A percentile compares a stretch with the other conserved stretches of the same genome.
phyloP scores from a whole-genome alignment of 352 stramenopile species.

The Pythium folliculosum region DNA sequence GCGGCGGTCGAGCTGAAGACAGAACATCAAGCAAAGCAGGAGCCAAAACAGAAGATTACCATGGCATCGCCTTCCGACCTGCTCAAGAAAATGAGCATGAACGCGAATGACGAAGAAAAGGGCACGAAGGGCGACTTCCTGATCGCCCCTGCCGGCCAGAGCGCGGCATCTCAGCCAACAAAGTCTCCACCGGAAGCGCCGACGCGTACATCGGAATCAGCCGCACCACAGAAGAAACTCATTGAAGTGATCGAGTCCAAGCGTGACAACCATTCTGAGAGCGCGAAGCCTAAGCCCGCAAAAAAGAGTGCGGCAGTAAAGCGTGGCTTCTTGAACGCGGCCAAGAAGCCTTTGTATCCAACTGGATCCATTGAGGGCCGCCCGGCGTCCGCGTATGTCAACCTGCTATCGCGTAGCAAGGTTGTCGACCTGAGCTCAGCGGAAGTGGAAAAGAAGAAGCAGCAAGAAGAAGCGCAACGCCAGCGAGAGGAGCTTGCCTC shows the following conservation, averaged over 20 bases:
- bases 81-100: constrained; percentile 51
- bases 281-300: constrained; percentile 11
- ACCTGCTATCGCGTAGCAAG: constrained; percentile 78
- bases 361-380: constrained; percentile 66
- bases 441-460: constrained; percentile 40
- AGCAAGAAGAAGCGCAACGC: constrained; percentile 27
- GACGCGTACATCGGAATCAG: constrained; percentile 5
- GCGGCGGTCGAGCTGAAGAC: neutral
- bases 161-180: neutral
- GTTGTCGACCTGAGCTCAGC: constrained; percentile 67
- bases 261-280: neutral
- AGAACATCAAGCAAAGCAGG: neutral
- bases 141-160: constrained; percentile 19
- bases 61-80: constrained; percentile 56
- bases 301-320: constrained; percentile 55
- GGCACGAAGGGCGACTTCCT: constrained; percentile 10
- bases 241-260: constrained; percentile 50
- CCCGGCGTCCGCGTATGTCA: constrained; percentile 74
- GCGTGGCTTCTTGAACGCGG: constrained; percentile 74
- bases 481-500: neutral
- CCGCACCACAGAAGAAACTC: constrained; percentile 32
- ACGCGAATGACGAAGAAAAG: constrained; percentile 6
- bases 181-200: neutral
- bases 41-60: constrained; percentile 13
- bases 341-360: constrained; percentile 66